A percentile compares a stretch with the other conserved stretches of the same genome.
Evolutionary conservation across 2,329 filamentous ascomycete genomes (phyloP).

Genomic region (Fonsecaea erecta): DNA sequence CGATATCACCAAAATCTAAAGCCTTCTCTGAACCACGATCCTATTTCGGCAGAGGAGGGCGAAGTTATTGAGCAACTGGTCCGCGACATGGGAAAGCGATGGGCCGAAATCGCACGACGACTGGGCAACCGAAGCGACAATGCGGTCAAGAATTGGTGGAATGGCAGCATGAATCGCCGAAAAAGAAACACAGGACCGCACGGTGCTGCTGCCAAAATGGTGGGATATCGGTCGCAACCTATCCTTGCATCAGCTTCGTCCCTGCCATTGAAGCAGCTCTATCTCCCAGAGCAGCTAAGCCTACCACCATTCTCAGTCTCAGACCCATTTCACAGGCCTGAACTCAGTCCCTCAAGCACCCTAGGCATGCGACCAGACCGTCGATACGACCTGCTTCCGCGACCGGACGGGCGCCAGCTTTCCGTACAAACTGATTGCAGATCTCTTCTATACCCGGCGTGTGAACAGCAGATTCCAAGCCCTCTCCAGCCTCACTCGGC

Average conservation of each 20-base stretch:
- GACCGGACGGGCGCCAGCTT: not conserved
- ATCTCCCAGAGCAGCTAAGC: slow-evolving; percentile 3
- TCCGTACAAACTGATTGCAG: not conserved
- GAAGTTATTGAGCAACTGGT: slow-evolving; percentile 77
- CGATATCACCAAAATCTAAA: slow-evolving; percentile 93
- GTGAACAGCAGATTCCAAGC: not conserved
- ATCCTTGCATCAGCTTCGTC: slow-evolving; percentile 26
- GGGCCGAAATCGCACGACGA: slow-evolving; percentile 87
- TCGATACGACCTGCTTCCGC: slow-evolving; percentile 3
- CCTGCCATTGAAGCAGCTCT: slow-evolving; percentile 2
- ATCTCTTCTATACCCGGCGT: not conserved
- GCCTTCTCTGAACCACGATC: slow-evolving; percentile 71
- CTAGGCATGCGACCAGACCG: slow-evolving; percentile 3
- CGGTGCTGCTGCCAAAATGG: slow-evolving; percentile 13
- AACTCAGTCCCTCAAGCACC: slow-evolving; percentile 1
- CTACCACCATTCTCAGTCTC: slow-evolving; percentile 1
- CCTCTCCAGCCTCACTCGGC: not conserved
- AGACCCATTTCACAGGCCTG: slow-evolving; percentile 11
- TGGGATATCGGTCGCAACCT: slow-evolving; percentile 34
- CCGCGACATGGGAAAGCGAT: slow-evolving; percentile 77
- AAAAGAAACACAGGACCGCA: slow-evolving; percentile 33
- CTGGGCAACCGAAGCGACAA: slow-evolving; percentile 89
- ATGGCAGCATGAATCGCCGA: slow-evolving; percentile 81
- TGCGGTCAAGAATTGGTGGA: slow-evolving; percentile 98
- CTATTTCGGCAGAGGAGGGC: slow-evolving; percentile 73